Conservation (phyloP, 768 basidiomycete genomes). For the Amylocystis lapponica region DNA sequence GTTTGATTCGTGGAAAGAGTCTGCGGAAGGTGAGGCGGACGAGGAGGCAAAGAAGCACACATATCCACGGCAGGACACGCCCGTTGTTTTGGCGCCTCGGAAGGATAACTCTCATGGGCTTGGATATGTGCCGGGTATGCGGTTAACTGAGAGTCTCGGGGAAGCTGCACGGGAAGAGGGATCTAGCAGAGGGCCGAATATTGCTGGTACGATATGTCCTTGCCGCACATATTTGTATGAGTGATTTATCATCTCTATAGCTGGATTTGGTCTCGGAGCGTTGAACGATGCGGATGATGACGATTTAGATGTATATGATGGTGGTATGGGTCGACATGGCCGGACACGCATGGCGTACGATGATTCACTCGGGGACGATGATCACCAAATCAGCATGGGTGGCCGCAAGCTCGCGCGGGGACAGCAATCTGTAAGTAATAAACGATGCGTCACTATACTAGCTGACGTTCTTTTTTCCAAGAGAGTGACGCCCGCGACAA, state of each 20-base stretch:
- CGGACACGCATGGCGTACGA: slow-evolving; percentile 63
- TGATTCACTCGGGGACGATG: slow-evolving; percentile 55
- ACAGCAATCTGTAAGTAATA: slow-evolving; percentile 7
- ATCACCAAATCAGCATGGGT: slow-evolving; percentile 46
- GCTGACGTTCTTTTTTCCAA: slow-evolving; percentile 9
- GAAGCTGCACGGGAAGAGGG: slow-evolving; percentile 13
- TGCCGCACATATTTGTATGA: background rate
- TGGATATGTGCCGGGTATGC: slow-evolving; percentile 66
- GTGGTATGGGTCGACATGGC: slow-evolving; percentile 23
- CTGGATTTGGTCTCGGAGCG: slow-evolving; percentile 85
- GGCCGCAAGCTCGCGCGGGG: slow-evolving; percentile 10
- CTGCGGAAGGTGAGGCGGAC: slow-evolving; percentile 52
- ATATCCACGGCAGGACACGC: slow-evolving; percentile 79
- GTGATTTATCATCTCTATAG: slow-evolving; percentile 27
- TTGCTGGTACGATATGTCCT: slow-evolving; percentile 44
- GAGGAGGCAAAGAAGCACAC: slow-evolving; percentile 84
- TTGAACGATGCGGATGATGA: slow-evolving; percentile 94
- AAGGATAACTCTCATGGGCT: slow-evolving; percentile 81
- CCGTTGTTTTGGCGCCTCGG: slow-evolving; percentile 50
- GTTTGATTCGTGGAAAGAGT: slow-evolving; percentile 42
- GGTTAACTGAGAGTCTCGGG: slow-evolving; percentile 56
- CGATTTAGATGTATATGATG: slow-evolving; percentile 80
- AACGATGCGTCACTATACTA: too few species aligned
- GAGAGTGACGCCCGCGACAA: slow-evolving; percentile 11
- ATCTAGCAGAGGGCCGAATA: slow-evolving; percentile 44